Conservation (phyloP, 768 basidiomycete species). For the Kockovaella imperatae region DNA sequence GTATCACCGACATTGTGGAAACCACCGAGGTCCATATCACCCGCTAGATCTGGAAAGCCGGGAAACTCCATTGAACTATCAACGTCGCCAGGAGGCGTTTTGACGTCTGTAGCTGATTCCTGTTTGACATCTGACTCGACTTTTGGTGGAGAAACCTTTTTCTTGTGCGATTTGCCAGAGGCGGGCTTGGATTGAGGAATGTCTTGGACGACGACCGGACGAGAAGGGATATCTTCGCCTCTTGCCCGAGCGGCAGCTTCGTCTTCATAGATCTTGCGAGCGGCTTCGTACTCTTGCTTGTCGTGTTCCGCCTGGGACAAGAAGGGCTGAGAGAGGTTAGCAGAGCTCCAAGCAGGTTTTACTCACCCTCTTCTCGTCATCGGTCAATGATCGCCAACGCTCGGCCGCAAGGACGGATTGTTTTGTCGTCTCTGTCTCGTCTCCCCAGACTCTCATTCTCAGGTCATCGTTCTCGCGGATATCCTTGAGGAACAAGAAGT, state of each 20-base stretch:
- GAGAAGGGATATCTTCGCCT: slow-evolving; percentile 55
- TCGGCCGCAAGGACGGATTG: slow-evolving; percentile 89
- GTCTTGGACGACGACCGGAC: slow-evolving; percentile 19
- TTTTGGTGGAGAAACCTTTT: slow-evolving; percentile 3
- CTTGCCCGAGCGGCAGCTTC: slow-evolving; percentile 35
- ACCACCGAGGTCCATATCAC: slow-evolving; percentile 16
- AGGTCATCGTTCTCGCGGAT: slow-evolving; percentile 71
- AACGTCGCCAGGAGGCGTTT: no score
- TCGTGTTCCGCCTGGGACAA: slow-evolving; percentile 88
- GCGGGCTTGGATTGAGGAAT: slow-evolving; percentile 1
- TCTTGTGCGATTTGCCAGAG: background rate
- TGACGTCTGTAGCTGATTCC: no score
- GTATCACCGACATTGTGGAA: slow-evolving; percentile 18
- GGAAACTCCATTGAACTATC: no score
- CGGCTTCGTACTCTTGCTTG: slow-evolving; percentile 86
- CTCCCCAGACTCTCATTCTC: slow-evolving; percentile 74
- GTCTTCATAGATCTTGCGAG: slow-evolving; percentile 78
- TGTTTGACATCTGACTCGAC: background rate
- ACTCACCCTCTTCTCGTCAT: slow-evolving; percentile 81
- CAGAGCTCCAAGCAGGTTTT: background rate
- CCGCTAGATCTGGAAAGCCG: slow-evolving; percentile 15
- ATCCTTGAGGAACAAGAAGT: slow-evolving; percentile 88
- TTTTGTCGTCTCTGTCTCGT: slow-evolving; percentile 86
- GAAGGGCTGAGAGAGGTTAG: slow-evolving; percentile 59
- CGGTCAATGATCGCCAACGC: slow-evolving; percentile 86